Evolutionary conservation across 2,329 filamentous ascomycete species (phyloP).

Genomic region (Penicillium sclerotiorum): DNA sequence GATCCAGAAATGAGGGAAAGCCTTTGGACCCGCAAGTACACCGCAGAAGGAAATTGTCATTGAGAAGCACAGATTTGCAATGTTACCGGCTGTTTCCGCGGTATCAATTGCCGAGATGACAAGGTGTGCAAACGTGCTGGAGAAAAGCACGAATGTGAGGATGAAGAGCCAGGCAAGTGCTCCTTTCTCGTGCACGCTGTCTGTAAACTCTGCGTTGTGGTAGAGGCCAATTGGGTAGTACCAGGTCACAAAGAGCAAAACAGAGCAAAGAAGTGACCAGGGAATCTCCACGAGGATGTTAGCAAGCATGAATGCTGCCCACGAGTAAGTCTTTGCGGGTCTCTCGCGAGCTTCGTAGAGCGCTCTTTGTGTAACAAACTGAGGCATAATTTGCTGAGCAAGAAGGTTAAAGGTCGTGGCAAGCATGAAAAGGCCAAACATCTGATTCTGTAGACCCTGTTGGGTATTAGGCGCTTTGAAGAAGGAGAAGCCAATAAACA

Average conservation of each 20-base stretch:
- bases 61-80: constrained; percentile 1
- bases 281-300: constrained; percentile 71
- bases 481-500: constrained; percentile 83
- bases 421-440: constrained; percentile 83
- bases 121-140: constrained; percentile 70
- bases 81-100: constrained; percentile 44
- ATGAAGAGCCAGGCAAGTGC: constrained; percentile 64
- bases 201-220: constrained; percentile 33
- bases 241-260: constrained; percentile 61
- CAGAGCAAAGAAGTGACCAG: constrained; percentile 60
- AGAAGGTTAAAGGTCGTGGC: constrained; percentile 70
- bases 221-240: constrained; percentile 62
- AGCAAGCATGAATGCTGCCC: constrained; percentile 68
- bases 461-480: constrained; percentile 71
- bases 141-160: constrained; percentile 67
- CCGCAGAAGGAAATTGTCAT: constrained; percentile 5
- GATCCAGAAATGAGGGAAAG: constrained; percentile 7
- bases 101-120: constrained; percentile 54
- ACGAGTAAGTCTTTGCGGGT: constrained; percentile 70
- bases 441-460: constrained; percentile 82
- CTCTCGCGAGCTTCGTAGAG: constrained; percentile 62
- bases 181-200: constrained; percentile 52
- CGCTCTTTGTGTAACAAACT: constrained; percentile 58
- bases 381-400: constrained; percentile 56
- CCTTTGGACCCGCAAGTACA: constrained; percentile 2